A percentile compares a stretch with the other conserved stretches of the same genome.
phyloP scores from a whole-genome alignment of 202 grass and related monocot genomes.

The Hordeum pubiflorum region DNA sequence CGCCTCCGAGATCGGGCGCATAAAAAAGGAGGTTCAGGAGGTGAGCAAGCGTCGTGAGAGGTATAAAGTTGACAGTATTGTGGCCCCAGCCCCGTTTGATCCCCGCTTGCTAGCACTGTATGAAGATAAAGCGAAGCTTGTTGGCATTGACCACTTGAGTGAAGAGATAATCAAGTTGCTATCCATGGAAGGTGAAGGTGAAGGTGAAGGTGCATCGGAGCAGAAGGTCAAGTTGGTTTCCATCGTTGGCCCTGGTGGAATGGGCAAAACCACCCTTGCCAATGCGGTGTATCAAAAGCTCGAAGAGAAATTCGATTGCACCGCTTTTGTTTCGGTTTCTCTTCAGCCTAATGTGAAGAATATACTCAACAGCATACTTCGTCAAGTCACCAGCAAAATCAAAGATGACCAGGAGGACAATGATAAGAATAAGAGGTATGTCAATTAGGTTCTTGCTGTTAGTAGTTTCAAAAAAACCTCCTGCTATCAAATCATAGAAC shows the following conservation, averaged over 20 bases:
- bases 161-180: background rate
- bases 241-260: background rate
- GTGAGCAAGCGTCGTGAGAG: too few species aligned
- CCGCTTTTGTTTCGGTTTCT: background rate
- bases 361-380: background rate
- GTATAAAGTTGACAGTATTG: too few species aligned
- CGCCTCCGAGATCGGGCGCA: too few species aligned
- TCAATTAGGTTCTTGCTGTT: too few species aligned
- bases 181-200: background rate
- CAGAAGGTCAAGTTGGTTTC: background rate
- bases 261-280: slow-evolving; percentile 6
- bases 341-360: background rate
- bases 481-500: background rate
- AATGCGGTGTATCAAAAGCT: background rate
- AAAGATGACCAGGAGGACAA: too few species aligned
- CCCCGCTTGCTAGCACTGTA: background rate
- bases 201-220: background rate
- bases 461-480: background rate
- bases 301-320: background rate
- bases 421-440: background rate
- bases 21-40: too few species aligned
- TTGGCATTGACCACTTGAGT: background rate
- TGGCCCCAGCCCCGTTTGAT: background rate
- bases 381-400: background rate
- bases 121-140: background rate